Evolutionary conservation across 1,139 yeast genomes (phyloP), one percentile per base, ranked within the genome.

Genomic region (Yamadazyma aaseri): DNA sequence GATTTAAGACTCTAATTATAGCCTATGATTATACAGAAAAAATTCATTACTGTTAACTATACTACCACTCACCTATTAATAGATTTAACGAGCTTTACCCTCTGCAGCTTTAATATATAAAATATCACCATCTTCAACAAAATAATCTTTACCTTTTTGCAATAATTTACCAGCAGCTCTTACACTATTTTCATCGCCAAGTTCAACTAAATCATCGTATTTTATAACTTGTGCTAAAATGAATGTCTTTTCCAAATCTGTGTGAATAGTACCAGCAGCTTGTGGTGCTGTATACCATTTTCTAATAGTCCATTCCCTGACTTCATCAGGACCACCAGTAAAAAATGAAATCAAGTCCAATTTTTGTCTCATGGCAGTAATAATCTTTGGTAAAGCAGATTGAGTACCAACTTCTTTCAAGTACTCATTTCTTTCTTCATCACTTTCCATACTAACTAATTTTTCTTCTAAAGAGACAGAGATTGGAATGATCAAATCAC

Each of bases 111-210:
- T 85, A 74, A 90, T 86, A 71, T 83, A 90, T 51, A 90, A 81
- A 53, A 92, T 76, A 61, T 90, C 97, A 61, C 97, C 76, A 50
- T 70, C 76, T 48, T 65, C 72, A 45, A 94, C 96, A 45, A 79
- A 92, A 59, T 94, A 92, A 49, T 90, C 97, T 67, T 92, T 94
- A 76, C 99, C 99, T 81, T 92, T 92, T 59, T 77, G 86, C 63
- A 78, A 65, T 57, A 92, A 78, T 68, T 92, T 92, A 68, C 98
- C 98, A 41, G 90, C 90, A 40, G 97, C 83, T 67, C 83, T 85
- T 53, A 90, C 96, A 36, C 86, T 76, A 39, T 71, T 70, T 61
- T 92, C 98, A 56, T 86, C 95, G 49, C 84, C 86, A 47, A 67
- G 73, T 70, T 47, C 97, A 35, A 86, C 61, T 52, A 89, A 72